Percentiles rank a stretch among this genome's conserved stretches.
Evolutionary conservation across 2,329 filamentous ascomycete genomes (phyloP).

Genomic region (Xylariaceae sp.): DNA sequence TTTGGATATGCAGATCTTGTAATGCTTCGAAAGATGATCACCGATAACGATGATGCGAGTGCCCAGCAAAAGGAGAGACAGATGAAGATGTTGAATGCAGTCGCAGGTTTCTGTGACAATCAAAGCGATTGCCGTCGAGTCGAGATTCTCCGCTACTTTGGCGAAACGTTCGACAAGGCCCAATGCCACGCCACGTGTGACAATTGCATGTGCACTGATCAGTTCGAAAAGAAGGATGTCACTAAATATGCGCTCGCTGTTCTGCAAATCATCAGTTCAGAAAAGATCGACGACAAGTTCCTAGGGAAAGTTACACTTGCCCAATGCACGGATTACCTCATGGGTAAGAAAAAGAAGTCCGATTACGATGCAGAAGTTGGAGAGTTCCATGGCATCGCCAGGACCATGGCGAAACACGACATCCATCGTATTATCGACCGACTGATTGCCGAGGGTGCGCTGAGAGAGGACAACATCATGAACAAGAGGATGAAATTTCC

Average conservation of each 20-base stretch:
- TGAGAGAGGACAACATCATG: constrained; percentile 66
- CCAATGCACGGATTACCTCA: constrained; percentile 80
- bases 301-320: constrained; percentile 62
- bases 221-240: constrained; percentile 72
- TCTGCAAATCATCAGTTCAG: constrained; percentile 62
- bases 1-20: constrained; percentile 77
- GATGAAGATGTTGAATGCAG: constrained; percentile 76
- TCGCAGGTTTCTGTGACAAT: constrained; percentile 88
- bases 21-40: constrained; percentile 74
- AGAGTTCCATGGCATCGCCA: constrained; percentile 64
- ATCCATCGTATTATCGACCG: constrained; percentile 80
- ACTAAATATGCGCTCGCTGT: constrained; percentile 69
- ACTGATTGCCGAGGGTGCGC: constrained; percentile 67
- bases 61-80: constrained; percentile 79
- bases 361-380: constrained; percentile 48
- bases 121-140: constrained; percentile 79
- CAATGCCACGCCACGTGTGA: constrained; percentile 78
- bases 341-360: constrained; percentile 62
- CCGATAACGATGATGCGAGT: constrained; percentile 67
- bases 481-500: constrained; percentile 63
- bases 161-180: constrained; percentile 69
- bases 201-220: constrained; percentile 73
- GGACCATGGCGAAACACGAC: constrained; percentile 67
- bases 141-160: constrained; percentile 91
- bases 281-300: constrained; percentile 21